These are phyloP conservation scores for Mucor racemosus DNA, from an alignment of 371 early-diverging fungal species.

Conservation along the genomic window DNA sequence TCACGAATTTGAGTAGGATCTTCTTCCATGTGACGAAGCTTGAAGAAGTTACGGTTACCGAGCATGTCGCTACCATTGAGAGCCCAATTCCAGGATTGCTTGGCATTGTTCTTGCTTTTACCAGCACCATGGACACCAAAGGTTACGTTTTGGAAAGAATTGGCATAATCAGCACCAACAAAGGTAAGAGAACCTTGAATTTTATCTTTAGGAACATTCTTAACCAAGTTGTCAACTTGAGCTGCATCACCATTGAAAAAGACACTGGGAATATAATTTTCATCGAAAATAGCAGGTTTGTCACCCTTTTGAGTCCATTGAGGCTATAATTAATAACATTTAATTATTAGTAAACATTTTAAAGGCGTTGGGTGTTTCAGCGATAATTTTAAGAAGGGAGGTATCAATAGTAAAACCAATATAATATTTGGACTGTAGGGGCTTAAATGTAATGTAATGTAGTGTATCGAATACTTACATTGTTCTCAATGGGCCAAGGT, in stretches of 20 bases:
- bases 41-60: conserved; percentile 56
- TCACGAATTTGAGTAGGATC: conserved; percentile 67
- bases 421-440: not conserved
- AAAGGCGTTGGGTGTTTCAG: not conserved
- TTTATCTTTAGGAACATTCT: conserved; percentile 30
- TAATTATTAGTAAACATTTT: not conserved
- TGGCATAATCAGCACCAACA: conserved; percentile 48
- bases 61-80: conserved; percentile 36
- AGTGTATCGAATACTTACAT: conserved; percentile 20
- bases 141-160: conserved; percentile 37
- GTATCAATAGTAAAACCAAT: not conserved
- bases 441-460: not conserved
- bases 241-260: conserved; percentile 44
- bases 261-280: conserved; percentile 56
- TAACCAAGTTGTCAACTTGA: conserved; percentile 35
- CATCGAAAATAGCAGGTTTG: conserved; percentile 51
- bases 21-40: conserved; percentile 62
- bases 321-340: conserved; percentile 32
- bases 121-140: conserved; percentile 62
- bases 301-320: conserved; percentile 55
- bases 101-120: conserved; percentile 61
- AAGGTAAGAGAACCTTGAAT: conserved; percentile 43
- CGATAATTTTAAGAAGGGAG: not conserved
- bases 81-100: conserved; percentile 61
- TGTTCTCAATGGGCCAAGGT: conserved; percentile 52